Evolutionary conservation across 306 rosid genomes (phyloP).

Genomic region (Cicer chorassanicum): DNA sequence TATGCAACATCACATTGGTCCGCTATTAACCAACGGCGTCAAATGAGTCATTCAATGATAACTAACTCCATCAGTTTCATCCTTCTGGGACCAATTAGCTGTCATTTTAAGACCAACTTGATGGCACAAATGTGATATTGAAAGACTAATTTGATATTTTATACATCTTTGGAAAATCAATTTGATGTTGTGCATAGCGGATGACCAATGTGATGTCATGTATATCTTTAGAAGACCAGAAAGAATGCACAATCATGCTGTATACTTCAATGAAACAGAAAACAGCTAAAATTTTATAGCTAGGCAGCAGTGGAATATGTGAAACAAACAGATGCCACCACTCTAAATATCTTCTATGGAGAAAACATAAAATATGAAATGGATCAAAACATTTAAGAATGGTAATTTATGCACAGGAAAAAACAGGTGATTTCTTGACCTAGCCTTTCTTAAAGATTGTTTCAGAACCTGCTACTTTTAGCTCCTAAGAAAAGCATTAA

Average conservation of each 20-base stretch:
- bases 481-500: not conserved
- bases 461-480: constrained; percentile 4
- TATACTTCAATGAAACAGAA: not conserved
- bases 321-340: not conserved
- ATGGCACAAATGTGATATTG: not conserved
- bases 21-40: not conserved
- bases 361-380: constrained; percentile 19
- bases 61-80: constrained; percentile 4
- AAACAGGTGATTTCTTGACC: not conserved
- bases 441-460: not conserved
- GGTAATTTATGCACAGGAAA: not conserved
- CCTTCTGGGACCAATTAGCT: constrained; percentile 4
- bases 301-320: constrained; percentile 11
- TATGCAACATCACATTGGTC: constrained; percentile 1
- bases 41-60: constrained; percentile 36
- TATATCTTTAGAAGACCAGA: not conserved
- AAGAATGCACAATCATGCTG: not conserved
- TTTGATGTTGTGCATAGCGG: not conserved
- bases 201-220: not conserved
- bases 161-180: not conserved
- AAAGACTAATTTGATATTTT: not conserved
- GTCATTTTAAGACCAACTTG: constrained; percentile 16
- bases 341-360: not conserved
- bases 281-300: constrained; percentile 5
- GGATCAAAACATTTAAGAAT: not conserved